These are phyloP conservation scores for Fonsecaea nubica DNA, from an alignment of 2,329 filamentous ascomycete species.

Conservation along the genomic window DNA sequence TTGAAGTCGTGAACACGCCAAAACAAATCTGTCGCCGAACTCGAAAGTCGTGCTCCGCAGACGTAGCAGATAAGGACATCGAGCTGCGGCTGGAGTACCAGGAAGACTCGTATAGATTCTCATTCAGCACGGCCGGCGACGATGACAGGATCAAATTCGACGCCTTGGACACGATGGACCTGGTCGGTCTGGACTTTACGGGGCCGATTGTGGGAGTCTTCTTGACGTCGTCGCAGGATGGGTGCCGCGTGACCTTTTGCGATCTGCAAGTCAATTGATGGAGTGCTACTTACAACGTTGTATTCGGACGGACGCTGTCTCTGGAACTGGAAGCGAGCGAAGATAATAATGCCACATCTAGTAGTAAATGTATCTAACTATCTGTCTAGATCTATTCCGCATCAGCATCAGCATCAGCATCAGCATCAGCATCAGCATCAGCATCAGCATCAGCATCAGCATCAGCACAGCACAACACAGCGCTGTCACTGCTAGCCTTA, in stretches of 20 bases:
- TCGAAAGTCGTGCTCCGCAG: background rate
- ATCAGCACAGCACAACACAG: no score
- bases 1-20: slow-evolving; percentile 37
- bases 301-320: no score
- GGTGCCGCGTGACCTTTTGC: background rate
- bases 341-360: no score
- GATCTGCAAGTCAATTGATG: background rate
- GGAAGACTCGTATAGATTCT: slow-evolving; percentile 19
- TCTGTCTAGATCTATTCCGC: no score
- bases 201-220: slow-evolving; percentile 46
- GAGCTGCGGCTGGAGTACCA: slow-evolving; percentile 21
- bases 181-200: slow-evolving; percentile 46
- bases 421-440: no score
- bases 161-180: slow-evolving; percentile 41
- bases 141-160: slow-evolving; percentile 19
- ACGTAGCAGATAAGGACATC: background rate
- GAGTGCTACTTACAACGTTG: background rate
- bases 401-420: no score
- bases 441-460: no score
- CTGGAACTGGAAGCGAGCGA: no score
- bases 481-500: no score
- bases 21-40: slow-evolving; percentile 28
- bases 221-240: slow-evolving; percentile 14
- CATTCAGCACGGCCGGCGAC: slow-evolving; percentile 13
- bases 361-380: no score